A percentile compares a stretch with the other conserved stretches of the same genome.
These are phyloP conservation scores for Nicotiana tomentosiformis DNA, from an alignment of 257 asterid genomes.

Conservation along the genomic window DNA sequence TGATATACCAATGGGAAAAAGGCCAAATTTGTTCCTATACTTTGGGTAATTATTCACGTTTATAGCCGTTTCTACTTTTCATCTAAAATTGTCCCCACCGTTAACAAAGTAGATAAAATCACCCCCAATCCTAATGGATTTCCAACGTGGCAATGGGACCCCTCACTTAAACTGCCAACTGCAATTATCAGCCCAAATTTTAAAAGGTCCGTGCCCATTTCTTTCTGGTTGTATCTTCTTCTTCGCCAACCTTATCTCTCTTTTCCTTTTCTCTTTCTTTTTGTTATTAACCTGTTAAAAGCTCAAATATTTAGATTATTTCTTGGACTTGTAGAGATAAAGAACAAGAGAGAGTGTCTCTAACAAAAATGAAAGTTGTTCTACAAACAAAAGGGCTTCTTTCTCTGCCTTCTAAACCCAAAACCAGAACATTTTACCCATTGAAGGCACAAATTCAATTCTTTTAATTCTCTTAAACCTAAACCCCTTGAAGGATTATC, in stretches of 20 bases:
- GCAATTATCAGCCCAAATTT: too few relatives aligned
- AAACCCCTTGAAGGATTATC: conserved; percentile 27
- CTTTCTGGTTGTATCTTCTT: too few relatives aligned
- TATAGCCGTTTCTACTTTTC: too few relatives aligned
- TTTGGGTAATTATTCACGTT: too few relatives aligned
- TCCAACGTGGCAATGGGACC: too few relatives aligned
- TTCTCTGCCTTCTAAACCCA: conserved; percentile 73
- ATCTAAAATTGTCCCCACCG: too few relatives aligned
- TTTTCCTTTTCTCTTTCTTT: conserved; percentile 26
- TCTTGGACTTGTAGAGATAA: background rate
- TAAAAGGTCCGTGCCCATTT: too few relatives aligned
- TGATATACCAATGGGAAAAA: too few relatives aligned
- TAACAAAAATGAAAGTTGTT: conserved; percentile 61
- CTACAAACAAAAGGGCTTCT: conserved; percentile 68
- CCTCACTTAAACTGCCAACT: conserved; percentile 11
- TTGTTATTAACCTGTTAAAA: background rate
- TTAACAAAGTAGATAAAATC: too few relatives aligned
- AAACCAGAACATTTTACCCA: conserved; percentile 40
- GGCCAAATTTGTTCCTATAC: too few relatives aligned
- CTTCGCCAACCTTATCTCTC: conserved; percentile 5
- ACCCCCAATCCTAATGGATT: too few relatives aligned
- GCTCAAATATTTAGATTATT: background rate
- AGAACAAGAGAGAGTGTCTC: conserved; percentile 11
- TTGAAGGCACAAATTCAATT: conserved; percentile 44
- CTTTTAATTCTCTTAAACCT: conserved; percentile 36